These are phyloP conservation scores for Vaucheria bursata DNA, from an alignment of 352 stramenopile species.

Conservation along the genomic window DNA sequence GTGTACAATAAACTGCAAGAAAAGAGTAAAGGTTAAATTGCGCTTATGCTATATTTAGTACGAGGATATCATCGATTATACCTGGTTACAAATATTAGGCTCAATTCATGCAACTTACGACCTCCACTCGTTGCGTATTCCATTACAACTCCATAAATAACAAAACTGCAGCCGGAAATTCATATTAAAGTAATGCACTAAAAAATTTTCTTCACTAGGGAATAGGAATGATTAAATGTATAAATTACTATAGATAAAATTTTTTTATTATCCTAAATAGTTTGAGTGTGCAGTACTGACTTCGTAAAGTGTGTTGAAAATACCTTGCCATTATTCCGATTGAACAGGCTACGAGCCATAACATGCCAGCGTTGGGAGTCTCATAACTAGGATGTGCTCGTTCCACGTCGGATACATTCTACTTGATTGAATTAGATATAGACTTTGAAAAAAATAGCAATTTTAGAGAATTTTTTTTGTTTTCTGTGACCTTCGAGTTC, in stretches of 20 bases:
- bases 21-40: too few relatives aligned
- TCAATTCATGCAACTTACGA: constrained; percentile 67
- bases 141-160: constrained; percentile 69
- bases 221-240: not conserved
- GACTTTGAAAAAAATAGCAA: too few relatives aligned
- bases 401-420: constrained; percentile 1
- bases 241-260: not conserved
- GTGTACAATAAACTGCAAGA: constrained; percentile 57
- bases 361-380: constrained; percentile 1
- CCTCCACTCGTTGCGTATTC: constrained; percentile 71
- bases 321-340: constrained; percentile 45
- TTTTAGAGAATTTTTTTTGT: too few relatives aligned
- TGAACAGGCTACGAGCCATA: constrained; percentile 47
- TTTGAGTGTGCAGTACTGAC: not conserved
- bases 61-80: not conserved
- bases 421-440: too few relatives aligned
- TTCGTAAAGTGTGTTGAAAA: not conserved
- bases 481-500: too few relatives aligned
- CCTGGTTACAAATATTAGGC: constrained; percentile 71
- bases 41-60: too few relatives aligned
- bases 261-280: not conserved
- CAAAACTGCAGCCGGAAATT: constrained; percentile 49
- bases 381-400: constrained; percentile 5
- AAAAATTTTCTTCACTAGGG: not conserved
- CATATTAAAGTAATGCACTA: not conserved